These are phyloP conservation scores for Suhomyces sp. DNA, from an alignment of 805 yeast genomes.

Conservation along the genomic window DNA sequence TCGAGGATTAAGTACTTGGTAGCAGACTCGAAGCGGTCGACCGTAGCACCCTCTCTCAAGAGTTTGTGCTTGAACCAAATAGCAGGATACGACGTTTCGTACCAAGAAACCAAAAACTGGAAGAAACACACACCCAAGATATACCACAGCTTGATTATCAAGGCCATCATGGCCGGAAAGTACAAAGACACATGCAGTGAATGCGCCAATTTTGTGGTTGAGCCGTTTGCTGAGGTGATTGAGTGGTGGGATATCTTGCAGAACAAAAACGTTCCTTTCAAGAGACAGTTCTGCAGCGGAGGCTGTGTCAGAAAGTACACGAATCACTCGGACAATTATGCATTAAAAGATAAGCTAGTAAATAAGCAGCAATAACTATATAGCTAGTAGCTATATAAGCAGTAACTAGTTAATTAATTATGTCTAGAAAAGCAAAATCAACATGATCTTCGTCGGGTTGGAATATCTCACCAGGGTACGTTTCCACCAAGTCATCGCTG, in stretches of 20 bases:
- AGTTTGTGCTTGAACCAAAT: constrained; percentile 48
- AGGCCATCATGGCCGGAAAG: constrained; percentile 51
- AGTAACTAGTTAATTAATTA: no score
- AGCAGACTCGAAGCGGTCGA: constrained; percentile 10
- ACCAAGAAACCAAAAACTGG: constrained; percentile 55
- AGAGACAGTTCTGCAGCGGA: constrained; percentile 54
- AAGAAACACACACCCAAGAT: constrained; percentile 44
- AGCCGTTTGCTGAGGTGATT: constrained; percentile 54
- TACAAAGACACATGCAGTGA: constrained; percentile 52
- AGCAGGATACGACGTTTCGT: constrained; percentile 51
- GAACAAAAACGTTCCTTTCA: constrained; percentile 49
- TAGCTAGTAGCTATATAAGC: no score
- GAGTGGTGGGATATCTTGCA: constrained; percentile 68
- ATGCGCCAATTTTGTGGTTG: constrained; percentile 48
- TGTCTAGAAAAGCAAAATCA: neutral
- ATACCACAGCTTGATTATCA: constrained; percentile 45
- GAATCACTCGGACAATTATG: neutral
- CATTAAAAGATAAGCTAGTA: neutral
- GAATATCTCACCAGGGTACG: neutral
- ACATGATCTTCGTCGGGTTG: neutral
- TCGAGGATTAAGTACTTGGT: constrained; percentile 27
- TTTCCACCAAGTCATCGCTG: neutral
- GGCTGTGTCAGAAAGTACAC: constrained; percentile 35
- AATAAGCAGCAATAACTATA: no score
- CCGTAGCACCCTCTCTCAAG: constrained; percentile 43